phyloP scores from a whole-genome alignment of 2,329 filamentous ascomycete genomes.

The Knufia petricola region DNA sequence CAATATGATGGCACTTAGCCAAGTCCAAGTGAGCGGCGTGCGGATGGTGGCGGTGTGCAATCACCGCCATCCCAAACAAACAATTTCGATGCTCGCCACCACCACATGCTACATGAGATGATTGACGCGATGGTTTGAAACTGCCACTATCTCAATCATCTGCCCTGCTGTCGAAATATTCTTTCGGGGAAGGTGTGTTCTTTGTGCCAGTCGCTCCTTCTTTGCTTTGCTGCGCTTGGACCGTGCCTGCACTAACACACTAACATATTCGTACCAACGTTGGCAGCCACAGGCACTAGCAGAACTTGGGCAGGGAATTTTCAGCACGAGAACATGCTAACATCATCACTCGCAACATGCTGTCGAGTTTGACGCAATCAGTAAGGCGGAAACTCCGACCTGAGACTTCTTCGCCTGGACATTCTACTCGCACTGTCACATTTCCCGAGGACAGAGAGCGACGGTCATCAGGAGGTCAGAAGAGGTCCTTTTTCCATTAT shows the following conservation, averaged over 20 bases:
- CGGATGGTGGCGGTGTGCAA: conserved; percentile 3
- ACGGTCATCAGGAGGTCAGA: neutral
- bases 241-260: neutral
- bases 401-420: neutral
- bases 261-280: neutral
- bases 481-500: conserved; percentile 2
- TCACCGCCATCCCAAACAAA: neutral
- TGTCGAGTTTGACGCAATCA: conserved; percentile 3
- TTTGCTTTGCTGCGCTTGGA: conserved; percentile 4
- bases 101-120: neutral
- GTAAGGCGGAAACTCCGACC: neutral
- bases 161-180: no score
- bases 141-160: neutral
- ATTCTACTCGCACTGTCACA: neutral
- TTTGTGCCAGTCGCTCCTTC: conserved; percentile 7
- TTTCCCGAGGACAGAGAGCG: neutral
- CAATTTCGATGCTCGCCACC: neutral
- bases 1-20: neutral
- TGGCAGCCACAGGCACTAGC: neutral
- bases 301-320: neutral
- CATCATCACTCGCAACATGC: neutral
- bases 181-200: neutral
- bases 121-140: neutral
- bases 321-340: neutral
- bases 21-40: neutral